A percentile compares a stretch with the other conserved stretches of the same genome.
These are phyloP conservation scores for Eutrema salsugineum DNA, from an alignment of 441 rosid species.

Conservation along the genomic window DNA sequence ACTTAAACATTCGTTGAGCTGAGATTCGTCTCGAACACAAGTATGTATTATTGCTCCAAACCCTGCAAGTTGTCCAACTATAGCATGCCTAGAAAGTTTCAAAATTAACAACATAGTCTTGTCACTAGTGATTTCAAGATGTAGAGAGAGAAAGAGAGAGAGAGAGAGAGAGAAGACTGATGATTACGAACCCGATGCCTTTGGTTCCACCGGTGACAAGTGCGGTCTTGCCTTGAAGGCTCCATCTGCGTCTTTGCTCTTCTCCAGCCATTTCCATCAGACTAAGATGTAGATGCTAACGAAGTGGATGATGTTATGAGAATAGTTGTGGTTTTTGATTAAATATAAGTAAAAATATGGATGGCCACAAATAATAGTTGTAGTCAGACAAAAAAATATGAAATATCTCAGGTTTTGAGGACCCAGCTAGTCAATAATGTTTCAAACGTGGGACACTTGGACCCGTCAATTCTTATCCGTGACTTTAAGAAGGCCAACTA, in stretches of 20 bases:
- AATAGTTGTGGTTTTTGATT: neutral
- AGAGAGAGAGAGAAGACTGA: neutral
- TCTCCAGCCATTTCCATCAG: neutral
- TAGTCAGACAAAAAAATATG: neutral
- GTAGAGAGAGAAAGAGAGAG: too few species aligned
- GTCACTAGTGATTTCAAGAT: neutral
- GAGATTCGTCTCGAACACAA: conserved; percentile 13
- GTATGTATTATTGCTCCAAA: conserved; percentile 25
- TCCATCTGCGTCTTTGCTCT: neutral
- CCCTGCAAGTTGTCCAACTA: conserved; percentile 33
- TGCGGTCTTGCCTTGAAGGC: conserved; percentile 5
- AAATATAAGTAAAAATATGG: neutral
- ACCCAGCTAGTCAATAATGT: too few species aligned
- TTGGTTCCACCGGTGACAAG: neutral
- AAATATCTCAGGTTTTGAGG: neutral
- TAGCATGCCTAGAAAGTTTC: conserved; percentile 41
- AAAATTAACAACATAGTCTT: neutral
- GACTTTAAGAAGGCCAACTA: too few species aligned
- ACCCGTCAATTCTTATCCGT: too few species aligned
- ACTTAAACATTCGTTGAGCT: conserved; percentile 18
- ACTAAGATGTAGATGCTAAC: too few species aligned
- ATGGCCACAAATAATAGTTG: neutral
- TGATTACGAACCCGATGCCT: neutral
- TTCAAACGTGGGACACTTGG: too few species aligned
- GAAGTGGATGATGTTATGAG: neutral